phyloP scores from a whole-genome alignment of 148 eudicot species.

The Fagopyrum tataricum region DNA sequence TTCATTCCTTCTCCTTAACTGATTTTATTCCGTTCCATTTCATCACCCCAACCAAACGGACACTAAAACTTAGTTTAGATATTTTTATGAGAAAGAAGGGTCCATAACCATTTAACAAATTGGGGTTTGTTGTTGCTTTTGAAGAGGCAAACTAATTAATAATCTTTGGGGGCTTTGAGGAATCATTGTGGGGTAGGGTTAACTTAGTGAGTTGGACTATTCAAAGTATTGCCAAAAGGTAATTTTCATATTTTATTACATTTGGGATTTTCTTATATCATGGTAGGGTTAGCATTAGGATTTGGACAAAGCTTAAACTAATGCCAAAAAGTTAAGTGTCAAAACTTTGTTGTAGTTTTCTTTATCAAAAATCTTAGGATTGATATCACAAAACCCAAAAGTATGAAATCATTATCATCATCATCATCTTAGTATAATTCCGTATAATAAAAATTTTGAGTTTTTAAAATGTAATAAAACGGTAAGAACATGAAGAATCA shows the following conservation, averaged over 20 bases:
- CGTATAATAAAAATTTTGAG: background rate
- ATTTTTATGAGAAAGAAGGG: background rate
- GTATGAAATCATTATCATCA: background rate
- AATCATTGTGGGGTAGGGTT: background rate
- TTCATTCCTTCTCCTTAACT: too few relatives aligned
- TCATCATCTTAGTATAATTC: background rate
- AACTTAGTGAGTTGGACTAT: background rate
- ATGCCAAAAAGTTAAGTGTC: constrained; percentile 8
- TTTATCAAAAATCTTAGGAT: background rate
- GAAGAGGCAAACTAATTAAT: constrained; percentile 4
- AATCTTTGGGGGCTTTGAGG: background rate
- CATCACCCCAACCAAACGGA: too few relatives aligned
- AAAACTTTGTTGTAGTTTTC: background rate
- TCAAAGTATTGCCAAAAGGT: constrained; percentile 2
- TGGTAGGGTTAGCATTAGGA: constrained; percentile 6
- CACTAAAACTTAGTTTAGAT: background rate
- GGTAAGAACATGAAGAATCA: too few relatives aligned
- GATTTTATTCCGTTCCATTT: too few relatives aligned
- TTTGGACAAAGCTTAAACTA: constrained; percentile 1
- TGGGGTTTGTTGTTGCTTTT: background rate
- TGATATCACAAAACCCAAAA: background rate
- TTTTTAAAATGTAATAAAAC: too few relatives aligned
- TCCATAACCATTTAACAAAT: background rate
- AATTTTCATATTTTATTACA: background rate
- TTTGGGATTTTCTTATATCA: background rate